Conservation (phyloP, 73 alveolate genomes). For the Blepharisma japonicum region DNA sequence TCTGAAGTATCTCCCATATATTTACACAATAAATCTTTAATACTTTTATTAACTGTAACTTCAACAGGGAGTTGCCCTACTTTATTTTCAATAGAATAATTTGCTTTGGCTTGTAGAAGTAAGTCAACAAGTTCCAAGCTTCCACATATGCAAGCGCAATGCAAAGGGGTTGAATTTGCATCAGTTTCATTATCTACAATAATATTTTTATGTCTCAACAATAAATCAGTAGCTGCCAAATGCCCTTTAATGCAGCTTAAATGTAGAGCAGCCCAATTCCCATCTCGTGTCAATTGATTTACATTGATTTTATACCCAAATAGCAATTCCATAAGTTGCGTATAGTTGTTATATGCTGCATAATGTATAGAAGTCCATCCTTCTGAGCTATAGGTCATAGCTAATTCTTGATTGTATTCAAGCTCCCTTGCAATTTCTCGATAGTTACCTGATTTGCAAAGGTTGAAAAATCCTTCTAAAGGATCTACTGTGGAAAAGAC, state of each 20-base stretch:
- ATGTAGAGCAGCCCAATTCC: slow-evolving; percentile 1
- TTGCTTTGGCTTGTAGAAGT: not conserved
- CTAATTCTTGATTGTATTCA: not conserved
- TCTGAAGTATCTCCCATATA: not conserved
- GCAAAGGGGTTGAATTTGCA: not conserved
- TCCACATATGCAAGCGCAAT: not conserved
- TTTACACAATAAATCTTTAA: not conserved
- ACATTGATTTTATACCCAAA: not conserved
- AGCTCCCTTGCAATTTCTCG: not conserved
- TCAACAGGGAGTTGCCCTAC: not conserved
- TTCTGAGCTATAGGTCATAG: not conserved
- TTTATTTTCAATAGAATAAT: not conserved
- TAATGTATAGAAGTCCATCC: slow-evolving; percentile 52
- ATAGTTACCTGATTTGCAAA: not conserved
- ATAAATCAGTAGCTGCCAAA: not conserved
- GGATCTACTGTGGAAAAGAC: not conserved
- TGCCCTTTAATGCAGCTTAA: slow-evolving; percentile 13
- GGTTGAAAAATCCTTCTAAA: not conserved
- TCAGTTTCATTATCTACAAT: not conserved
- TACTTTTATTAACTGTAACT: not conserved
- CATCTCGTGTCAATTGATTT: slow-evolving; percentile 3
- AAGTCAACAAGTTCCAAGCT: not conserved
- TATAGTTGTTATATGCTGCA: slow-evolving; percentile 35
- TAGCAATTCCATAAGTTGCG: not conserved
- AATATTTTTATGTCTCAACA: not conserved